Evolutionary conservation across 129 eudicot genomes (phyloP), one percentile per base, ranked within the genome.

Genomic region (Saposhnikovia divaricata): DNA sequence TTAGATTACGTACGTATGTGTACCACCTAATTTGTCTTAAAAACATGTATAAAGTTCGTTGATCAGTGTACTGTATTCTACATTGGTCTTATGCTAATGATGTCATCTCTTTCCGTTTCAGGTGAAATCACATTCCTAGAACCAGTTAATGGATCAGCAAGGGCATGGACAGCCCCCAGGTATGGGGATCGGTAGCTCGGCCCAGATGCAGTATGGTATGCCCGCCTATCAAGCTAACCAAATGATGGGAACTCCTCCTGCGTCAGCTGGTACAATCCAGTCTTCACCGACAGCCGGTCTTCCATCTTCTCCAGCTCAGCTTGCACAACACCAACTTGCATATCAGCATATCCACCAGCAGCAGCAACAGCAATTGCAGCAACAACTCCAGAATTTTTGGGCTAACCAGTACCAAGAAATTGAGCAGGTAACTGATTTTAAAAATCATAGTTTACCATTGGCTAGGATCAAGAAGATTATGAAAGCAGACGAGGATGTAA

Each of bases 391-490:
- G 78, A 57, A 27, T 40, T 89, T 89, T 45, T 89, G 92, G 92
- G 82, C 85, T 46, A 86, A n/a, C 77, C 92, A 89, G 50, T 89
- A 80, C 79, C 87, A 84, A 80, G 92, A 89, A 65, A 89, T 89
- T 14, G 92, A 89, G 78, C 87, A 85, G 66, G 87, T 80, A n/a
- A 84, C 88, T 8, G 93, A 89, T 84, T 89, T 89, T 21, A 89
- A 89, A 79, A 89, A 86, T 84, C 92, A 89, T 61, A 89, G 92
- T 82, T 81, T 89, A 55, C 92, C 92, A 23, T 75, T 89, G 57
- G 92, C 92, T 2, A 80, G 92, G 83, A 89, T 89, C 85, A 89
- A 89, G 88, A 89, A 89, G 79, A 89, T 89, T 57, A 89, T 89
- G 92, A 89, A 89, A 72, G 90, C 92, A 9, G 92, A 89, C 23